A percentile compares a stretch with the other conserved stretches of the same genome.
Conservation (phyloP, 257 asterid genomes). For the Solanum habrochaites region DNA sequence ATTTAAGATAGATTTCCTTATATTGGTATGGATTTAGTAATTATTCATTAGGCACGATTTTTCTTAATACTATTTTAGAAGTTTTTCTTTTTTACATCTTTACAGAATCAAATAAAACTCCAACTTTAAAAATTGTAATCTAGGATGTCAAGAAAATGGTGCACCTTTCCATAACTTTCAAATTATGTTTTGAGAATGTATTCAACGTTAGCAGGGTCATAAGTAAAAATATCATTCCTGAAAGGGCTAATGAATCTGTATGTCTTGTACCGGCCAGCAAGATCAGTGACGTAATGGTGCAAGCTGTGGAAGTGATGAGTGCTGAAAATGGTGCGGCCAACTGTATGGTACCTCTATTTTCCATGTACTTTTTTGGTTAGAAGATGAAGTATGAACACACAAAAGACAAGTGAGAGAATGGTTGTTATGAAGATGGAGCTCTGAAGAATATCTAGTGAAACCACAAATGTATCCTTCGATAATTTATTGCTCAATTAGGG, state of each 20-base stretch:
- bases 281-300: too few species aligned
- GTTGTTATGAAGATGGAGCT: too few species aligned
- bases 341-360: too few species aligned
- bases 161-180: constrained; percentile 56
- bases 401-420: too few species aligned
- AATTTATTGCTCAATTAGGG: too few species aligned
- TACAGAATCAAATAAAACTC: neutral
- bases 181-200: constrained; percentile 56
- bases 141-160: neutral
- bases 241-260: constrained; percentile 10
- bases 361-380: too few species aligned
- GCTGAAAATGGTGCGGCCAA: too few species aligned
- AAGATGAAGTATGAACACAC: too few species aligned
- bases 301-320: too few species aligned
- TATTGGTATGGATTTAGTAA: neutral
- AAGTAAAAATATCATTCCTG: constrained; percentile 38
- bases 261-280: too few species aligned
- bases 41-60: neutral
- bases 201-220: constrained; percentile 57
- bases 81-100: neutral
- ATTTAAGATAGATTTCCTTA: neutral
- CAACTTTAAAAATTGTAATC: neutral
- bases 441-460: too few species aligned
- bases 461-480: too few species aligned
- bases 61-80: neutral